Conservation (phyloP, 2,329 filamentous ascomycete genomes). For the Sporothrix sp. region DNA sequence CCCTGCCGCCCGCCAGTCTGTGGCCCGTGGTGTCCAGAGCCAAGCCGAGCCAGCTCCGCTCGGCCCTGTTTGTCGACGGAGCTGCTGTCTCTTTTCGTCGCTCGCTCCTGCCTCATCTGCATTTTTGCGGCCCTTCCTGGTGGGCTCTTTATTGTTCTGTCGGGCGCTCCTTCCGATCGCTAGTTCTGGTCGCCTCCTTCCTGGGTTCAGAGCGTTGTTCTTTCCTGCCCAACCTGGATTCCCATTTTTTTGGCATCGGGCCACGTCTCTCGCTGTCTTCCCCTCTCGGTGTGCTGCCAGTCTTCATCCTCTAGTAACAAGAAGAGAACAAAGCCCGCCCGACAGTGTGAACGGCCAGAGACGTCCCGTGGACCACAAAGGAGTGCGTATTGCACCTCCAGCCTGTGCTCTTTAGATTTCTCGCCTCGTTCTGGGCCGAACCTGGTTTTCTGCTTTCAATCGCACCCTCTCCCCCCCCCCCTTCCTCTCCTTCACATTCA, state of each 20-base stretch:
- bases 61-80: neutral
- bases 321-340: neutral
- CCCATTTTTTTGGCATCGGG: neutral
- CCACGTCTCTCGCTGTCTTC: neutral
- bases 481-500: no score
- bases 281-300: neutral
- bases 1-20: neutral
- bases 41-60: neutral
- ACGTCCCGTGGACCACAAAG: neutral
- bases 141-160: neutral
- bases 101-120: neutral
- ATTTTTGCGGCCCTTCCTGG: neutral
- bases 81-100: neutral
- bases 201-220: neutral
- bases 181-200: constrained; percentile 4
- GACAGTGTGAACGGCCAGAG: neutral
- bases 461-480: no score
- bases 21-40: neutral
- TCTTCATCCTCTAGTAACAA: neutral
- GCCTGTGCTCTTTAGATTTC: no score
- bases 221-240: constrained; percentile 4
- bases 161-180: constrained; percentile 1
- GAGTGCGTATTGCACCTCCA: neutral
- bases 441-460: no score
- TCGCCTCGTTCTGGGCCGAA: neutral